phyloP scores from a whole-genome alignment of 1,139 yeast species.

The Entelexis paramagnoliae region DNA sequence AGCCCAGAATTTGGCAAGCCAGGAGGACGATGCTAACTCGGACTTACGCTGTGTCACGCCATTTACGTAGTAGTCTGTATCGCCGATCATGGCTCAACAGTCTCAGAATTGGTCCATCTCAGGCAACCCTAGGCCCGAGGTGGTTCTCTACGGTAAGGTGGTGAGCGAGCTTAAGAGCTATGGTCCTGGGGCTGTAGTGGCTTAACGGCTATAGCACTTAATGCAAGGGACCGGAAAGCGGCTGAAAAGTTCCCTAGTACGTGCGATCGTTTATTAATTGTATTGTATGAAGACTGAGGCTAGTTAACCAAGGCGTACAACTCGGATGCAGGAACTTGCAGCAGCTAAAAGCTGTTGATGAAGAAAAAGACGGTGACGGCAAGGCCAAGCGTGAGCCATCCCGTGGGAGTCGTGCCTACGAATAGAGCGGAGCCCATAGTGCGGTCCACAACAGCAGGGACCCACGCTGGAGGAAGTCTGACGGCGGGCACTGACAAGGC shows the following conservation, averaged over 20 bases:
- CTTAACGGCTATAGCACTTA: too few relatives aligned
- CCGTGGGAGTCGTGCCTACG: not conserved
- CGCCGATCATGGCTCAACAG: slow-evolving; percentile 5
- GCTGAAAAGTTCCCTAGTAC: too few relatives aligned
- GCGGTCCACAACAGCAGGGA: not conserved
- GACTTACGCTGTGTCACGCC: slow-evolving; percentile 13
- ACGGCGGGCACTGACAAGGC: not conserved
- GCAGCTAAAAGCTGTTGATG: not conserved
- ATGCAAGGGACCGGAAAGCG: too few relatives aligned
- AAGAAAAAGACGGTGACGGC: not conserved
- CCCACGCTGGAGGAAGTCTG: not conserved
- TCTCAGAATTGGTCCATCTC: not conserved
- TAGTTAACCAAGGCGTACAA: too few relatives aligned
- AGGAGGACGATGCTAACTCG: slow-evolving; percentile 12
- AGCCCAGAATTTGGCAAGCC: slow-evolving; percentile 10
- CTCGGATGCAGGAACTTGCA: too few relatives aligned
- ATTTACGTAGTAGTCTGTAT: slow-evolving; percentile 13
- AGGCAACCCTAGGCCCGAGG: not conserved
- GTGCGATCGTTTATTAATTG: too few relatives aligned
- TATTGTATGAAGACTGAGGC: too few relatives aligned
- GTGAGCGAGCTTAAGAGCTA: too few relatives aligned
- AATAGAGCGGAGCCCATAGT: not conserved
- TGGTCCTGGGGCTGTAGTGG: too few relatives aligned
- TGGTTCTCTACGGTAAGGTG: too few relatives aligned
- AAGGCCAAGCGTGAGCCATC: not conserved